Evolutionary conservation across 345 rosid species (phyloP).

Genomic region (Gossypium ekmanianum): DNA sequence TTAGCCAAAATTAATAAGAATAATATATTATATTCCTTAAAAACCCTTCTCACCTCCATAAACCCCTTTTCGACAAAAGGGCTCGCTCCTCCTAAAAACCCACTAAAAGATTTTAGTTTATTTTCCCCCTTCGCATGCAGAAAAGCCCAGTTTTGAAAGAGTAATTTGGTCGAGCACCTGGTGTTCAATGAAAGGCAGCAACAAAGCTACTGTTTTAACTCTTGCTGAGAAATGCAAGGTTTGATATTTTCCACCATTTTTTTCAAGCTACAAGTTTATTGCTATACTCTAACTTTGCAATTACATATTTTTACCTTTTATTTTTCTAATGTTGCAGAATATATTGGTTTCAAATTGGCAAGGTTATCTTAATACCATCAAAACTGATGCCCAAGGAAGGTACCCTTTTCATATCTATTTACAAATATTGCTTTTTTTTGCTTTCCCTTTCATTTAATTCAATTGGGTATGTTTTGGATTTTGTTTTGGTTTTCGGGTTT

Average conservation of each 20-base stretch:
- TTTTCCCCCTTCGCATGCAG: neutral
- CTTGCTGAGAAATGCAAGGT: conserved; percentile 82
- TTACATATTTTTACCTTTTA: neutral
- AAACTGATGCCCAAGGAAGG: conserved; percentile 88
- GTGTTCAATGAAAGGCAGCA: conserved; percentile 45
- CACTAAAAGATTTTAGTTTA: neutral
- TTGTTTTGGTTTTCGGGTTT: neutral
- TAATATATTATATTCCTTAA: neutral
- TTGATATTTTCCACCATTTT: neutral
- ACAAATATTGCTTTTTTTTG: neutral
- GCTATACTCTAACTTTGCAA: neutral
- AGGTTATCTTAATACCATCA: conserved; percentile 67
- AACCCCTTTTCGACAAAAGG: neutral
- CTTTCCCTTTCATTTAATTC: neutral
- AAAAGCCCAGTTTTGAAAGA: conserved; percentile 3
- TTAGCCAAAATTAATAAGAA: no score
- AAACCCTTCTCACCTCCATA: neutral
- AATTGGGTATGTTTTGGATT: neutral
- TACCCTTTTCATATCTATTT: conserved; percentile 18
- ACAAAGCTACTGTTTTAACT: conserved; percentile 43
- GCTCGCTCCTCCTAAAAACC: neutral
- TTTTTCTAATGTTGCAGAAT: conserved; percentile 38
- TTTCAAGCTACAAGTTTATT: neutral
- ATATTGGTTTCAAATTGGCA: conserved; percentile 81
- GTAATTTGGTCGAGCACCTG: conserved; percentile 54